Percentiles rank a stretch among this genome's conserved stretches.
Evolutionary conservation across 805 yeast species (phyloP).

Genomic region (Candida manassasensis): DNA sequence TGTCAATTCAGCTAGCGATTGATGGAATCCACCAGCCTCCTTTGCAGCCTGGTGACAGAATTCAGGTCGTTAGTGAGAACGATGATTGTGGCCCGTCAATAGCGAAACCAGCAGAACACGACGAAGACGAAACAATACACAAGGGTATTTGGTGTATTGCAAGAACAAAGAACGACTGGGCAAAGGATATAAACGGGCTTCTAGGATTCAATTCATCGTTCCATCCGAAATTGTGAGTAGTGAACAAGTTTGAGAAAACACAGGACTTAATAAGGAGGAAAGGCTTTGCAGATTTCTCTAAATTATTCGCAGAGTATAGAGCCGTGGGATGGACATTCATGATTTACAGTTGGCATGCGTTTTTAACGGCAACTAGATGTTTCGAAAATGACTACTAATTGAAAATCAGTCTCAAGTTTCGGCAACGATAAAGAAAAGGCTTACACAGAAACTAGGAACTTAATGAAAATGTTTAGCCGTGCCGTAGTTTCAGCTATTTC

Average conservation of each 20-base stretch:
- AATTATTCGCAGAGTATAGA: no score
- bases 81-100: conserved; percentile 44
- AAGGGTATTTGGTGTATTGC: conserved; percentile 88
- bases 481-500: no score
- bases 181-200: conserved; percentile 78
- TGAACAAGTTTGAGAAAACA: not conserved
- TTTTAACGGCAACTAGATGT: no score
- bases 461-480: no score
- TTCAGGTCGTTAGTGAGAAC: conserved; percentile 63
- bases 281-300: no score
- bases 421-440: no score
- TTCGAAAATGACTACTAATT: no score
- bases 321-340: no score
- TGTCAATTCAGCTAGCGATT: conserved; percentile 53
- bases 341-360: no score
- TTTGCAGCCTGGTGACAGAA: conserved; percentile 71
- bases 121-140: conserved; percentile 13
- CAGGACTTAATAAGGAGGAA: no score
- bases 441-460: no score
- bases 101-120: conserved; percentile 8
- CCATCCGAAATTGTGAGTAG: conserved; percentile 23
- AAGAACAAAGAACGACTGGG: conserved; percentile 84
- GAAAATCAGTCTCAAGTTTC: no score
- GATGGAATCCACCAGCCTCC: conserved; percentile 80
- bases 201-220: conserved; percentile 86